A percentile compares a stretch with the other conserved stretches of the same genome.
phyloP scores from a whole-genome alignment of 129 eudicot genomes.

The Chrysanthemum seticuspe region DNA sequence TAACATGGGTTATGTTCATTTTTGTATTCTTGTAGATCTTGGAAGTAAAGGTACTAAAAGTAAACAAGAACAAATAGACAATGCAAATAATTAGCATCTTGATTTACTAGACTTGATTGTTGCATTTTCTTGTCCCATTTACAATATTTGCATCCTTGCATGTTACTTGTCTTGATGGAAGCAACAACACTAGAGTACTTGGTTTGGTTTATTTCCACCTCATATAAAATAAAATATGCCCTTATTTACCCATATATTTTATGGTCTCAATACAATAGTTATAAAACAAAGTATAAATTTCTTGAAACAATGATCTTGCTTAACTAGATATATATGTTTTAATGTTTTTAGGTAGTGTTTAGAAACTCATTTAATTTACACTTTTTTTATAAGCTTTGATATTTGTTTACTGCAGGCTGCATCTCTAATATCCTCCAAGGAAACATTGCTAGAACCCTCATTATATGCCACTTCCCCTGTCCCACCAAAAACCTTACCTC shows the following conservation, averaged over 20 bases:
- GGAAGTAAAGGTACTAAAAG: conserved; percentile 11
- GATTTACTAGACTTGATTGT: conserved; percentile 10
- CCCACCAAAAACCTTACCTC: conserved; percentile 15
- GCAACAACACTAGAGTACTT: neutral
- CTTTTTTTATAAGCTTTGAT: neutral
- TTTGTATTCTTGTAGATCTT: conserved; percentile 33
- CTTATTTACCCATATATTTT: neutral
- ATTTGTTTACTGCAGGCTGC: conserved; percentile 22
- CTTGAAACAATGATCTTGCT: too few relatives aligned
- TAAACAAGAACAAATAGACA: conserved; percentile 5
- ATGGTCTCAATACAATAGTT: neutral
- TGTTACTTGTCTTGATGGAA: neutral
- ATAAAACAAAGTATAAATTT: neutral
- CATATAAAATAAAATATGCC: too few relatives aligned
- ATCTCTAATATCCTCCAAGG: too few relatives aligned
- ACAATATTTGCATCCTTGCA: neutral
- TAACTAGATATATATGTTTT: neutral
- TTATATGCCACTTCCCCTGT: conserved; percentile 19
- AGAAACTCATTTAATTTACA: neutral
- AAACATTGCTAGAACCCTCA: too few relatives aligned
- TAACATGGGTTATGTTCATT: conserved; percentile 10
- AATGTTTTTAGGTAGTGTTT: neutral
- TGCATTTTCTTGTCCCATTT: neutral
- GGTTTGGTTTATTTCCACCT: neutral
- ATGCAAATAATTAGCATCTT: neutral